These are phyloP conservation scores for Ganoderma multipileum DNA, from an alignment of 1,284 basidiomycete species.

Conservation along the genomic window DNA sequence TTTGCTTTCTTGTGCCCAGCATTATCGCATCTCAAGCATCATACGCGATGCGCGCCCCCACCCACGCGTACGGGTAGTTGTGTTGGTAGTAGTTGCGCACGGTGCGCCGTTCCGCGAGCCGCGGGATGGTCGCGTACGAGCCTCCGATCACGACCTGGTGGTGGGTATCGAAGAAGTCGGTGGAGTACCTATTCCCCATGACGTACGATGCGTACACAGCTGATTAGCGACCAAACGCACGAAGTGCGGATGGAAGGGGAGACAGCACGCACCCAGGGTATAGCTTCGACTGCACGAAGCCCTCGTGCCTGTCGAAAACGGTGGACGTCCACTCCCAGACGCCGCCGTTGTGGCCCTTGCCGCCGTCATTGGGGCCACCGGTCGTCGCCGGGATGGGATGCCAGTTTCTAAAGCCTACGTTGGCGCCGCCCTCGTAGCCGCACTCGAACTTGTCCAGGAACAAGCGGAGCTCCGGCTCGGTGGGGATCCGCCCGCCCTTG, in stretches of 20 bases:
- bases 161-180: constrained; percentile 89
- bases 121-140: constrained; percentile 88
- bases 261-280: constrained; percentile 76
- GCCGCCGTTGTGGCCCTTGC: constrained; percentile 87
- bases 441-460: constrained; percentile 78
- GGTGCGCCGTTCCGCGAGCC: constrained; percentile 76
- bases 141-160: constrained; percentile 90
- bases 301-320: constrained; percentile 72
- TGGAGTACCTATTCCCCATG: constrained; percentile 66
- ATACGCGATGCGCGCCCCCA: constrained; percentile 77
- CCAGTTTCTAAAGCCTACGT: constrained; percentile 92
- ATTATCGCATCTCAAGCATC: constrained; percentile 45
- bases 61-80: constrained; percentile 80
- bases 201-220: constrained; percentile 3
- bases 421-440: constrained; percentile 77
- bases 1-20: not conserved
- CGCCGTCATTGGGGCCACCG: constrained; percentile 52
- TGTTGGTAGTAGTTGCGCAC: constrained; percentile 88
- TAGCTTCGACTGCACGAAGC: constrained; percentile 76
- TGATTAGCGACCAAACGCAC: constrained; percentile 10
- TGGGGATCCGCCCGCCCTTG: constrained; percentile 91
- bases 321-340: constrained; percentile 99
- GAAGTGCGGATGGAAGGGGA: not conserved
- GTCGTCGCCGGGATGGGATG: constrained; percentile 87
- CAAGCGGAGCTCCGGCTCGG: constrained; percentile 85